phyloP scores from a whole-genome alignment of 2,329 filamentous ascomycete genomes.

The Zopfia rhizophila region DNA sequence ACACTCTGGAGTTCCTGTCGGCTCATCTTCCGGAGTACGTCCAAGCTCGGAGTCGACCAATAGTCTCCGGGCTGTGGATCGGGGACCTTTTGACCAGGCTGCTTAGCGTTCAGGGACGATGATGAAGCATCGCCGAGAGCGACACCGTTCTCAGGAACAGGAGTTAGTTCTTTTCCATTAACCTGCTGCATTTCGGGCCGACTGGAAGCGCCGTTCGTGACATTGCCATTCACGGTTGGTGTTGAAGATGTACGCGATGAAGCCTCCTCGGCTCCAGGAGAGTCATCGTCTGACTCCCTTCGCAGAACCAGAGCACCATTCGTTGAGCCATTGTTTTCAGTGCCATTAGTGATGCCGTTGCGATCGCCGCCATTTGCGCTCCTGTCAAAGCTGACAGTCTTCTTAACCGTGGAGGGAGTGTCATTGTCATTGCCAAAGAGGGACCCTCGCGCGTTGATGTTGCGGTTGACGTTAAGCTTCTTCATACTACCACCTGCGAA shows the following conservation, averaged over 20 bases:
- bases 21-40: constrained; percentile 82
- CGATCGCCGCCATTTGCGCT: constrained; percentile 54
- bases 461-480: constrained; percentile 91
- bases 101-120: constrained; percentile 40
- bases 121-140: constrained; percentile 50
- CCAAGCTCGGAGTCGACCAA: constrained; percentile 82
- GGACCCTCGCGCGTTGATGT: constrained; percentile 73
- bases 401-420: constrained; percentile 67
- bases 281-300: constrained; percentile 61
- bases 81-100: constrained; percentile 28
- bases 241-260: constrained; percentile 67
- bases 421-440: constrained; percentile 66
- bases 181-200: constrained; percentile 75
- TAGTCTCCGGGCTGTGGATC: constrained; percentile 78
- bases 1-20: constrained; percentile 81
- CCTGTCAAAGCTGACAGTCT: constrained; percentile 91
- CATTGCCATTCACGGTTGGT: constrained; percentile 47
- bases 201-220: constrained; percentile 48
- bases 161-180: constrained; percentile 78
- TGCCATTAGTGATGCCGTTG: constrained; percentile 46
- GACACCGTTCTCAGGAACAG: constrained; percentile 77
- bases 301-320: constrained; percentile 62
- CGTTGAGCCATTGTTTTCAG: constrained; percentile 51
- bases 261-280: constrained; percentile 67
- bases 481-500: constrained; percentile 71